A percentile compares a stretch with the other conserved stretches of the same genome.
Evolutionary conservation across 2,329 filamentous ascomycete species (phyloP).

Genomic region (Xylaria sp.): DNA sequence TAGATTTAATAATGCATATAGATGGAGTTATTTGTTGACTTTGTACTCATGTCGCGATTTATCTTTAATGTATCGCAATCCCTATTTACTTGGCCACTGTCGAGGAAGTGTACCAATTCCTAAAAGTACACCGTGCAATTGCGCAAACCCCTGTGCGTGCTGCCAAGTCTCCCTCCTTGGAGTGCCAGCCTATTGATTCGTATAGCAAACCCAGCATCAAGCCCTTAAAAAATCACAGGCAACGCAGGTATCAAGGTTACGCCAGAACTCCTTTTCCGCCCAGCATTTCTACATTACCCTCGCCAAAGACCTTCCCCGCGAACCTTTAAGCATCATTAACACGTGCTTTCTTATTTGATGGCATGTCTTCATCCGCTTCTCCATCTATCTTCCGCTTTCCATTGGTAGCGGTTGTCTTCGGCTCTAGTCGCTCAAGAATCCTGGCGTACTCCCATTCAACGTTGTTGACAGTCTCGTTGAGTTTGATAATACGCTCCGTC

Average conservation of each 20-base stretch:
- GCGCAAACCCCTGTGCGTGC: not conserved
- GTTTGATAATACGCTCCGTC: constrained; percentile 74
- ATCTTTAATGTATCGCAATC: constrained; percentile 25
- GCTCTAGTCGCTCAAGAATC: constrained; percentile 59
- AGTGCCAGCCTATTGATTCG: not conserved
- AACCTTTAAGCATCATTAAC: constrained; percentile 47
- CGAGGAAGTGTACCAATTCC: constrained; percentile 6
- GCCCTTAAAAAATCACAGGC: constrained; percentile 38
- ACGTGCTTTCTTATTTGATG: constrained; percentile 58
- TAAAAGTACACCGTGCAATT: constrained; percentile 19
- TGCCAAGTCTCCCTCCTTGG: not conserved
- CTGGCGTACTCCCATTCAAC: constrained; percentile 80
- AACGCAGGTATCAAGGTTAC: constrained; percentile 41
- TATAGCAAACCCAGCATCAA: constrained; percentile 2
- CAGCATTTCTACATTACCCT: constrained; percentile 4
- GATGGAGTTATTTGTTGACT: constrained; percentile 29
- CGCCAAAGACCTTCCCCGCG: not conserved
- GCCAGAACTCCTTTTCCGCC: constrained; percentile 24
- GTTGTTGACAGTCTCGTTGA: constrained; percentile 73
- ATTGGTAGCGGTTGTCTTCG: constrained; percentile 42
- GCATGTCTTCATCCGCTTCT: constrained; percentile 39
- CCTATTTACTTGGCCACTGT: constrained; percentile 5
- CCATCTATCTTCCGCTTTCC: constrained; percentile 60
- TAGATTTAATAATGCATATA: constrained; percentile 30
- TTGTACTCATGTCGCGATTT: constrained; percentile 23